phyloP scores from a whole-genome alignment of 2,329 filamentous ascomycete genomes.

The Lachnellula subtilissima region DNA sequence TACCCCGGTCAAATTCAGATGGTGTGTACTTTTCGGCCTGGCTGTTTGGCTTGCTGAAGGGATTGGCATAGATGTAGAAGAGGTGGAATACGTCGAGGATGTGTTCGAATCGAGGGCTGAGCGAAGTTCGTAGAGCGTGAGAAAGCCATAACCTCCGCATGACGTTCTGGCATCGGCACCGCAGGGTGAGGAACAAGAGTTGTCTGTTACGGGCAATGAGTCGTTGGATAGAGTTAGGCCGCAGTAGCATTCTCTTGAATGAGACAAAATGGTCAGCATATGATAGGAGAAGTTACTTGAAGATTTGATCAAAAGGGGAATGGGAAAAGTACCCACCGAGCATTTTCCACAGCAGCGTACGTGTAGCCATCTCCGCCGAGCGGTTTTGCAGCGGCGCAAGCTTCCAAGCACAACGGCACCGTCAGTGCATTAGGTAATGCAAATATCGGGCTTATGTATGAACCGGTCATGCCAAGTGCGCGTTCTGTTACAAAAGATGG shows the following conservation, averaged over 20 bases:
- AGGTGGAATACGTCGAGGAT: not conserved
- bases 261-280: not conserved
- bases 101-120: not conserved
- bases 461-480: slow-evolving; percentile 8
- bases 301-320: not conserved
- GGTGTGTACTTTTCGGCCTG: not conserved
- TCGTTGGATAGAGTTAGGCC: slow-evolving; percentile 10
- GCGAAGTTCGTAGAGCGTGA: slow-evolving; percentile 6
- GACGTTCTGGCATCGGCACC: slow-evolving; percentile 2
- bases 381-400: slow-evolving; percentile 4
- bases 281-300: not conserved
- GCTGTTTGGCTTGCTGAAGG: not conserved
- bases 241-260: slow-evolving; percentile 13
- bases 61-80: not conserved
- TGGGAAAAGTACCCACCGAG: slow-evolving; percentile 3
- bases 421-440: slow-evolving; percentile 7
- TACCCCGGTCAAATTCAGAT: not conserved
- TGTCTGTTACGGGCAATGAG: not conserved
- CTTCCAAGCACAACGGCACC: slow-evolving; percentile 14
- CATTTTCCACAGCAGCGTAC: slow-evolving; percentile 16
- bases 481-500: not conserved
- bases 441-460: slow-evolving; percentile 12
- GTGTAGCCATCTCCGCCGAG: slow-evolving; percentile 6
- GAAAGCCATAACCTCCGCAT: slow-evolving; percentile 8
- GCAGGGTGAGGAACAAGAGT: slow-evolving; percentile 11